phyloP scores from a whole-genome alignment of 164 flowering plant genomes.

The Vitis rupestris region DNA sequence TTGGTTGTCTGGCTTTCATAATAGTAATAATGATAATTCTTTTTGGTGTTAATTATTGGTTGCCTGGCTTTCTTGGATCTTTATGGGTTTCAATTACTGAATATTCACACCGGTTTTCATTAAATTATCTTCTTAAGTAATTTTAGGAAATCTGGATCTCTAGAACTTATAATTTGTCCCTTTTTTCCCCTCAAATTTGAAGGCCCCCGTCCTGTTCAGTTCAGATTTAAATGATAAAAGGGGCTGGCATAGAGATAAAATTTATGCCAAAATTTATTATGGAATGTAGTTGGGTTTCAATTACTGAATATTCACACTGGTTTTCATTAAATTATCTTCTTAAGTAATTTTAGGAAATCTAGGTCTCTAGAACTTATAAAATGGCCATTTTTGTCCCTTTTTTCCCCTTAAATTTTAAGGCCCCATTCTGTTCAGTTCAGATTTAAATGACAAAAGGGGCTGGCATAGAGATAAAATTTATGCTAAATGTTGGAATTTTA shows the following conservation, averaged over 20 bases:
- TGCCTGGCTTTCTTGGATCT: too few relatives aligned
- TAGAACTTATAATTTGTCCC: too few relatives aligned
- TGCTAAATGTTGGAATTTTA: neutral
- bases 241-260: neutral
- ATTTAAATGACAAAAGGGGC: neutral
- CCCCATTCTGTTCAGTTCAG: neutral
- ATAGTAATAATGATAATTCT: neutral
- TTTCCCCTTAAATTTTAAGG: neutral
- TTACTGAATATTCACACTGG: too few relatives aligned
- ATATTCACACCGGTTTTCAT: too few relatives aligned
- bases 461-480: neutral
- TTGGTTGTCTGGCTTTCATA: neutral
- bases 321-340: too few relatives aligned
- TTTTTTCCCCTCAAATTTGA: neutral
- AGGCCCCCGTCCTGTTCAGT: neutral
- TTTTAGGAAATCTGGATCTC: too few relatives aligned
- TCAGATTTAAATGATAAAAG: neutral
- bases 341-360: too few relatives aligned
- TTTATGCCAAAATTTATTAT: neutral
- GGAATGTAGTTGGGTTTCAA: conserved; percentile 53
- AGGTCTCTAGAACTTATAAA: too few relatives aligned
- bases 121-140: too few relatives aligned
- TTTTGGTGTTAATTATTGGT: neutral
- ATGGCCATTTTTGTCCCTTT: too few relatives aligned
- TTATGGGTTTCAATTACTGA: too few relatives aligned